These are phyloP conservation scores for Apiotrichum gamsii DNA, from an alignment of 1,284 basidiomycete genomes.

Conservation along the genomic window DNA sequence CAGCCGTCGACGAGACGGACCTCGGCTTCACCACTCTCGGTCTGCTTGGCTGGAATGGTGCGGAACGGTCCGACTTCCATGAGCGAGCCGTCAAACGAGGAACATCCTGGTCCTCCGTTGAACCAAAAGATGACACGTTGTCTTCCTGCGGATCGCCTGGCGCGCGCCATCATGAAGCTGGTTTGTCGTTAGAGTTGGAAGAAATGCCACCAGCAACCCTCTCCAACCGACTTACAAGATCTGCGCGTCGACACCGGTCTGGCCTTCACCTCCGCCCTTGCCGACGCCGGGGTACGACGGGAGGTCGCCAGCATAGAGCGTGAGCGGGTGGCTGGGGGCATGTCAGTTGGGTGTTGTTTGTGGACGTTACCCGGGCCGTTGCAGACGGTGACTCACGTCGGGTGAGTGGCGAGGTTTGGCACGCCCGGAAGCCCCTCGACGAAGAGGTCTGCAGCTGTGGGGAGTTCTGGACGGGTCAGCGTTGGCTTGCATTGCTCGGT, in stretches of 20 bases:
- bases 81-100: constrained; percentile 93
- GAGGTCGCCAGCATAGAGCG: constrained; percentile 73
- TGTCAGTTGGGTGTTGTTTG: neutral
- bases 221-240: constrained; percentile 41
- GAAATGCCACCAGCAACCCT: no score
- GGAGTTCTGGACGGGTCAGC: constrained; percentile 22
- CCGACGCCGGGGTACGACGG: constrained; percentile 65
- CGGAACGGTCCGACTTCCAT: constrained; percentile 96
- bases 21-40: constrained; percentile 58
- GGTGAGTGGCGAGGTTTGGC: constrained; percentile 52
- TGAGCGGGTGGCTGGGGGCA: constrained; percentile 56
- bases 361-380: neutral
- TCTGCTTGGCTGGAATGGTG: constrained; percentile 49
- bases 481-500: neutral
- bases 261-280: constrained; percentile 40
- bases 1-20: constrained; percentile 78
- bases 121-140: constrained; percentile 93
- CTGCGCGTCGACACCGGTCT: constrained; percentile 38
- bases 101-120: constrained; percentile 94
- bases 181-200: no score
- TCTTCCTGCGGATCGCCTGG: constrained; percentile 76
- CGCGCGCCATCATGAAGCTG: constrained; percentile 83
- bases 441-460: constrained; percentile 72
- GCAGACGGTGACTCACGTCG: constrained; percentile 36
- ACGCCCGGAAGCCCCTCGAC: constrained; percentile 69